Percentiles rank a stretch among this genome's conserved stretches.
phyloP scores from a whole-genome alignment of 495 filamentous ascomycete genomes.

The Immersiella caudata region DNA sequence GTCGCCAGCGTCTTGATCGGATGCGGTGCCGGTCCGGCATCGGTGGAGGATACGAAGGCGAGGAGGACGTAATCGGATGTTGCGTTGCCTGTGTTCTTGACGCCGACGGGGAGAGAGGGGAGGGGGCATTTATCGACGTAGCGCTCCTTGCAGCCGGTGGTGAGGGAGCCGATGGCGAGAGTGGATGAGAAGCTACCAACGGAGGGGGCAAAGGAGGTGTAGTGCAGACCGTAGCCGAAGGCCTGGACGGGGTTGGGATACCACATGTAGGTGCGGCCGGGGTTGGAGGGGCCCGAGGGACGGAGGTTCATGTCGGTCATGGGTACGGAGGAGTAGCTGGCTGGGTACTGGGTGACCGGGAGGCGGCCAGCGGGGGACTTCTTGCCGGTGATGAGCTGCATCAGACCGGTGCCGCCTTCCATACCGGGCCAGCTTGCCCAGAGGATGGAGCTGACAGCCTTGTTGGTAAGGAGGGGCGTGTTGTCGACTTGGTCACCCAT shows the following conservation, averaged over 20 bases:
- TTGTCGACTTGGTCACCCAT: constrained; percentile 61
- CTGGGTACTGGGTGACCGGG: constrained; percentile 59
- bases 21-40: constrained; percentile 60
- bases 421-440: constrained; percentile 60
- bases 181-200: constrained; percentile 39
- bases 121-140: constrained; percentile 51
- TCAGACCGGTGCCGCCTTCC: constrained; percentile 56
- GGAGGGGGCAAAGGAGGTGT: constrained; percentile 55
- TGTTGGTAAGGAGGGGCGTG: constrained; percentile 51
- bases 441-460: constrained; percentile 56
- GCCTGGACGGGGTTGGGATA: constrained; percentile 44
- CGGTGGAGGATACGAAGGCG: constrained; percentile 54
- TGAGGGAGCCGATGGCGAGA: constrained; percentile 37
- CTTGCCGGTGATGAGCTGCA: constrained; percentile 55
- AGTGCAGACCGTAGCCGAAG: constrained; percentile 57
- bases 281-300: constrained; percentile 26
- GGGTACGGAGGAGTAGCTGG: constrained; percentile 43
- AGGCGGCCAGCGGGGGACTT: constrained; percentile 61
- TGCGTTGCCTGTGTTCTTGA: constrained; percentile 56
- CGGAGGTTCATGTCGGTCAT: constrained; percentile 51
- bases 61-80: constrained; percentile 64
- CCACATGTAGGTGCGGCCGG: constrained; percentile 51
- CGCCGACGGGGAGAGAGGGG: constrained; percentile 40
- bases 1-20: constrained; percentile 67
- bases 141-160: constrained; percentile 34